These are phyloP conservation scores for Vigna hirtella DNA, from an alignment of 306 rosid genomes.

Conservation along the genomic window DNA sequence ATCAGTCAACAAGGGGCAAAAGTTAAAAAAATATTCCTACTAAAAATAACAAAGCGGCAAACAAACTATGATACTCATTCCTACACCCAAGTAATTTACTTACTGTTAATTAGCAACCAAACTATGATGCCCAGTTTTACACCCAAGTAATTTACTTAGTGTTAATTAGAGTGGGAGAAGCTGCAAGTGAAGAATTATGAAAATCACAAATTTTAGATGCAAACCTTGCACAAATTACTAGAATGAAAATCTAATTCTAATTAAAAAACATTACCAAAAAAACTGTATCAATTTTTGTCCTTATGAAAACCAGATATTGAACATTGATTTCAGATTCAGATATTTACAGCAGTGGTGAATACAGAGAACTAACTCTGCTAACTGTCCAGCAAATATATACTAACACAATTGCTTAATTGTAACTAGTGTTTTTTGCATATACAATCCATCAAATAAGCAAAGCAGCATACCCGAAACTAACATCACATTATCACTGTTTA, in stretches of 20 bases:
- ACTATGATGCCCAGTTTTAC: not conserved
- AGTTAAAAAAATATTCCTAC: not conserved
- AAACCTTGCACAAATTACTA: not conserved
- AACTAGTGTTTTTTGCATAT: not conserved
- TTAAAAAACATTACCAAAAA: not conserved
- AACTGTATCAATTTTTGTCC: not conserved
- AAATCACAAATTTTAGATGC: not conserved
- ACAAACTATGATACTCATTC: not conserved
- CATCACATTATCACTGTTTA: not conserved
- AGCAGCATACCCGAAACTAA: not conserved
- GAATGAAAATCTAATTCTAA: not conserved
- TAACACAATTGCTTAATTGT: not conserved
- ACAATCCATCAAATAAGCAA: not conserved
- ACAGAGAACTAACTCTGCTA: not conserved
- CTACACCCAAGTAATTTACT: not conserved
- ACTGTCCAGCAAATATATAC: not conserved
- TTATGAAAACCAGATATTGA: not conserved
- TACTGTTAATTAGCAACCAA: not conserved
- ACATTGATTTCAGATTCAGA: not conserved
- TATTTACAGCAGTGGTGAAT: not conserved
- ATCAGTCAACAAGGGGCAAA: slow-evolving; percentile 11
- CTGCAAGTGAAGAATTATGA: not conserved
- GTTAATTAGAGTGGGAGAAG: not conserved
- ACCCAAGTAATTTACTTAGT: not conserved
- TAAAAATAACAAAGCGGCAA: slow-evolving; percentile 16